Conservation (phyloP, 2,329 filamentous ascomycete genomes). For the Colletotrichum camelliae region DNA sequence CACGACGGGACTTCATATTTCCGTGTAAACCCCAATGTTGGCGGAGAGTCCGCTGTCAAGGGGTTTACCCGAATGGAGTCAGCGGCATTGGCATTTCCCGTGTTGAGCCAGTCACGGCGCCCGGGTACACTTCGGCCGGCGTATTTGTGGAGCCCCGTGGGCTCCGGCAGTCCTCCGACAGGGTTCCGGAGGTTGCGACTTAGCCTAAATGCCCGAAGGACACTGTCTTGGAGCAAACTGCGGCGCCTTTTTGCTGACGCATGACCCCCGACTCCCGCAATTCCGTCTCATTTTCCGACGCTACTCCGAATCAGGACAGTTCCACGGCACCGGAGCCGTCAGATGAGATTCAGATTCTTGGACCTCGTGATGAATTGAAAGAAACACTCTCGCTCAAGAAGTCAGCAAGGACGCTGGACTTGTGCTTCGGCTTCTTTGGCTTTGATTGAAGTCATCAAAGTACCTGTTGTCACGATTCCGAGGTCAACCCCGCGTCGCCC, state of each 20-base stretch:
- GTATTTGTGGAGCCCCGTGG: slow-evolving; percentile 13
- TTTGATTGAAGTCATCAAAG: neutral
- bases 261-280: neutral
- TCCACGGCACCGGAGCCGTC: neutral
- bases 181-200: slow-evolving; percentile 4
- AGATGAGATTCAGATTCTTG: neutral
- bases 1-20: neutral
- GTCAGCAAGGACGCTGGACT: neutral
- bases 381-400: neutral
- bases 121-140: slow-evolving; percentile 7
- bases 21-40: neutral
- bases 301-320: slow-evolving; percentile 8
- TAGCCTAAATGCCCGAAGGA: slow-evolving; percentile 15
- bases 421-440: fast-evolving
- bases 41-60: neutral
- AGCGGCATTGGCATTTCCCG: slow-evolving; percentile 7
- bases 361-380: neutral
- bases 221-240: neutral
- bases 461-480: neutral
- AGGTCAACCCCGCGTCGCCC: neutral
- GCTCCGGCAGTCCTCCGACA: slow-evolving; percentile 1
- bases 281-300: slow-evolving; percentile 13
- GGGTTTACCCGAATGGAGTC: neutral
- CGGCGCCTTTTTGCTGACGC: neutral
- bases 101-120: neutral